phyloP scores from a whole-genome alignment of 2,329 filamentous ascomycete species.

The Nemania sp. region DNA sequence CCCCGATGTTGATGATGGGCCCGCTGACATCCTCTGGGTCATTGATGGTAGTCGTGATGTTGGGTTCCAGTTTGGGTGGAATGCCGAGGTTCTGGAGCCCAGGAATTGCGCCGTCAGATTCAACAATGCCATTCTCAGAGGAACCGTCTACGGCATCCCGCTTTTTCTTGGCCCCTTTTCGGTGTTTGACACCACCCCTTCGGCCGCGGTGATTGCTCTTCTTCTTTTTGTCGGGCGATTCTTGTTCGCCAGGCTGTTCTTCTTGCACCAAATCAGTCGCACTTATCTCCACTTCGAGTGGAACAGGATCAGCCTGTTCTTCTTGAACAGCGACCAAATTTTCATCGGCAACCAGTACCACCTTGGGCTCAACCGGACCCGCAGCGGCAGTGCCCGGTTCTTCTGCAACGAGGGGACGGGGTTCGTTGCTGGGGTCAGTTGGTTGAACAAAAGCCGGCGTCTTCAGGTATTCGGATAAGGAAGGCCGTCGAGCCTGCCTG shows the following conservation, averaged over 20 bases:
- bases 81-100: constrained; percentile 64
- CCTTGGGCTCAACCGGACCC: neutral
- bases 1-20: constrained; percentile 63
- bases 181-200: constrained; percentile 71
- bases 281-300: constrained; percentile 25
- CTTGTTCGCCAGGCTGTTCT: constrained; percentile 34
- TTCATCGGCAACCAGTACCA: neutral
- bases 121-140: constrained; percentile 48
- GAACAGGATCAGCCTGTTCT: constrained; percentile 20
- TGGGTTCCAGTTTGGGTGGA: constrained; percentile 59
- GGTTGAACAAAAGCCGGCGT: constrained; percentile 31
- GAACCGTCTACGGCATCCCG: constrained; percentile 54
- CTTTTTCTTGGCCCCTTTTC: constrained; percentile 60
- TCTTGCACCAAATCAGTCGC: constrained; percentile 23
- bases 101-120: constrained; percentile 55
- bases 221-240: constrained; percentile 58
- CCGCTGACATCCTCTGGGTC: constrained; percentile 64
- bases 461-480: constrained; percentile 21
- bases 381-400: neutral
- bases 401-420: constrained; percentile 4
- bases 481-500: constrained; percentile 47
- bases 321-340: constrained; percentile 21
- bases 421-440: constrained; percentile 14
- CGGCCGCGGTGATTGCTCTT: constrained; percentile 71
- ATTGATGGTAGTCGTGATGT: constrained; percentile 60